Base-by-base conservation (phyloP, 2,329 filamentous ascomycete species). In the Arthroderma sp. region DNA sequence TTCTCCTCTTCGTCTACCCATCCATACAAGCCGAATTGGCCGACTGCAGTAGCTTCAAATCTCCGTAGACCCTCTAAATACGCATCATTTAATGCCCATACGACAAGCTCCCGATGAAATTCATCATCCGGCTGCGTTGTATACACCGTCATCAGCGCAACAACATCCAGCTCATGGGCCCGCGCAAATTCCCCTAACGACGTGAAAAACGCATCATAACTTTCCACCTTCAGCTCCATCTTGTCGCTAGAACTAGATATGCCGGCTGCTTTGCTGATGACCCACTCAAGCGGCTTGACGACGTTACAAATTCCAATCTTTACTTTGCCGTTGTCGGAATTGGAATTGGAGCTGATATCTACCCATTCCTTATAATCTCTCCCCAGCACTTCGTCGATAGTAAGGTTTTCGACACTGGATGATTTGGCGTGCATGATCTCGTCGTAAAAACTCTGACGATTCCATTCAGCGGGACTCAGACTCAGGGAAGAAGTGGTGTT, bases 351-450 rank as follows among this genome's bases (percentile, higher is more conserved):
- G 3, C 51, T 45, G 8, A 52, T 56, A 46, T 72, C 72, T 1
- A 63, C 64, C 77, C 77, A 81, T 42, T 74, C 64, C 58, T 81
- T 81, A 55, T 79, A 81, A 56, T 81, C 77, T 48, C 78, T 75
- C 34, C 70, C 67, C 46, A 81, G 58, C 15, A 78, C 71, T 52
- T 80, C 77, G 2, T 68, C 58, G 48, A 78, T 55, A 7, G 62
- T 67, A 27, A 81, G 57, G 2, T 66, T 58, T 36, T 70, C 69
- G 33, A 81, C 56, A 37, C 65, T 72, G 47, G 77, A 66, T 38
- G 67, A 63, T 57, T 80, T 80, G 2, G 76, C 72, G 15, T 64
- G 52, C 28, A 69, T 63, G 31, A 80, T 67, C 43, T 69, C 58
- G 1, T 65, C 48, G 57, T 72, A 79, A 55, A 78, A 77, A 5